These are phyloP conservation scores for Penicillium bovifimosum DNA, from an alignment of 495 filamentous ascomycete species.

Conservation along the genomic window DNA sequence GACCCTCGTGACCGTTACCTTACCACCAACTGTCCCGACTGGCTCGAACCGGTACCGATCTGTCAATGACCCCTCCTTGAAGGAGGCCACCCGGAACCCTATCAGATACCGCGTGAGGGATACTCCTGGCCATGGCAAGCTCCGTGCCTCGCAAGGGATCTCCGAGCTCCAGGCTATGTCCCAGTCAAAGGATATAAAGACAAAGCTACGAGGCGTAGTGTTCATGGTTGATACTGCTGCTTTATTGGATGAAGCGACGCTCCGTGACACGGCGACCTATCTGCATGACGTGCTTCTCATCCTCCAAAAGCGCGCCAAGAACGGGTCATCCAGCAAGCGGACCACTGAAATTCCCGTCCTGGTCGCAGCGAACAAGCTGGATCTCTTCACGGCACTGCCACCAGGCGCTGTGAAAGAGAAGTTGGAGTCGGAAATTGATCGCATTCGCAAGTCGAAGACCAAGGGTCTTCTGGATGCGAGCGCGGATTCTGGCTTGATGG, in stretches of 20 bases:
- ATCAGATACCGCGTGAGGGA: conserved; percentile 75
- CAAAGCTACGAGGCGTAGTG: conserved; percentile 67
- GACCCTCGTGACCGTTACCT: conserved; percentile 61
- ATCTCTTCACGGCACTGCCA: conserved; percentile 90
- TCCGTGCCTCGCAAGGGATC: conserved; percentile 54
- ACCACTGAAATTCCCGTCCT: conserved; percentile 65
- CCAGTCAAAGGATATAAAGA: conserved; percentile 41
- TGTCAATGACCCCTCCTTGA: conserved; percentile 59
- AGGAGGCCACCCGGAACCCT: conserved; percentile 62
- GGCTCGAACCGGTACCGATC: conserved; percentile 67
- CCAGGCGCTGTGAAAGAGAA: conserved; percentile 66
- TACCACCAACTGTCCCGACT: conserved; percentile 58
- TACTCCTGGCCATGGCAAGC: conserved; percentile 93
- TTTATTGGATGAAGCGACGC: conserved; percentile 51
- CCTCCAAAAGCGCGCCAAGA: conserved; percentile 69
- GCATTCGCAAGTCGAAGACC: conserved; percentile 68
- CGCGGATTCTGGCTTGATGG: conserved; percentile 56
- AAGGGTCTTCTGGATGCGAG: conserved; percentile 71
- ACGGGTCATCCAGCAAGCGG: conserved; percentile 47
- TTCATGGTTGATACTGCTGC: conserved; percentile 84
- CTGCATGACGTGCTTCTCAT: conserved; percentile 79
- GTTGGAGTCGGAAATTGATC: conserved; percentile 76
- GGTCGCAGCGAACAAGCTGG: conserved; percentile 88
- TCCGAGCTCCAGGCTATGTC: conserved; percentile 39
- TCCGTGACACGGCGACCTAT: conserved; percentile 66